Conservation (phyloP, 1,284 basidiomycete species). For the Anthracocystis walkeri region DNA sequence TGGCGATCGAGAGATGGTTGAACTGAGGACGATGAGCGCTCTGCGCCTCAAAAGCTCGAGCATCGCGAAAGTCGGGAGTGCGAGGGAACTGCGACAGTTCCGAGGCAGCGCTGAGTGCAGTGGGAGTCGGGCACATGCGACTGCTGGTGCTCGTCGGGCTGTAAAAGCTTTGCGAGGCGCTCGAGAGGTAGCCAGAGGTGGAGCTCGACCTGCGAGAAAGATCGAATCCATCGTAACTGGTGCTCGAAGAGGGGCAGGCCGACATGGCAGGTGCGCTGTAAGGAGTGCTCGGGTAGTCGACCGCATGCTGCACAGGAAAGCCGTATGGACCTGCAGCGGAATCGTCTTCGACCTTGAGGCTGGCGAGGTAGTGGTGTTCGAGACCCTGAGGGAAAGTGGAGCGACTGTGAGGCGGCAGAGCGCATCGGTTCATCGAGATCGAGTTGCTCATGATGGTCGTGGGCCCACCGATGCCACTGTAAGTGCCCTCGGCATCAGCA, state of each 20-base stretch:
- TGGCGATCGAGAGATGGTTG: constrained; percentile 29
- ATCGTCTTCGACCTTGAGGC: constrained; percentile 28
- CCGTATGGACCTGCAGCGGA: constrained; percentile 1
- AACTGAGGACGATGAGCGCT: constrained; percentile 18
- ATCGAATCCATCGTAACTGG: constrained; percentile 26
- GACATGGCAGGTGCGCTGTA: constrained; percentile 42
- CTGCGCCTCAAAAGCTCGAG: constrained; percentile 16
- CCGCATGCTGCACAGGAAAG: constrained; percentile 17
- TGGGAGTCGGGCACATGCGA: constrained; percentile 27
- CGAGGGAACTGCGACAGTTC: constrained; percentile 37
- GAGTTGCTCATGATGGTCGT: constrained; percentile 49
- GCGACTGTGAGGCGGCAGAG: constrained; percentile 37
- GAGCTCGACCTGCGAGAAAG: constrained; percentile 27
- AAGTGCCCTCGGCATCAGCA: constrained; percentile 33
- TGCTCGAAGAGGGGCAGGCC: constrained; percentile 28
- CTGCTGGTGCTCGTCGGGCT: constrained; percentile 26
- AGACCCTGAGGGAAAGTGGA: constrained; percentile 43
- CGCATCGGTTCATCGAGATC: constrained; percentile 29
- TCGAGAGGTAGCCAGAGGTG: constrained; percentile 31
- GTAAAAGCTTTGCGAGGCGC: constrained; percentile 24
- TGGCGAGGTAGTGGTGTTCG: constrained; percentile 34
- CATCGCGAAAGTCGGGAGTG: constrained; percentile 35
- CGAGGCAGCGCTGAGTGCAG: constrained; percentile 30
- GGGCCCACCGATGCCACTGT: constrained; percentile 23
- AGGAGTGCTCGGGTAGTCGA: constrained; percentile 25